A percentile compares a stretch with the other conserved stretches of the same genome.
These are phyloP conservation scores for Paramecium primaurelia DNA, from an alignment of 73 alveolate genomes.

Conservation along the genomic window DNA sequence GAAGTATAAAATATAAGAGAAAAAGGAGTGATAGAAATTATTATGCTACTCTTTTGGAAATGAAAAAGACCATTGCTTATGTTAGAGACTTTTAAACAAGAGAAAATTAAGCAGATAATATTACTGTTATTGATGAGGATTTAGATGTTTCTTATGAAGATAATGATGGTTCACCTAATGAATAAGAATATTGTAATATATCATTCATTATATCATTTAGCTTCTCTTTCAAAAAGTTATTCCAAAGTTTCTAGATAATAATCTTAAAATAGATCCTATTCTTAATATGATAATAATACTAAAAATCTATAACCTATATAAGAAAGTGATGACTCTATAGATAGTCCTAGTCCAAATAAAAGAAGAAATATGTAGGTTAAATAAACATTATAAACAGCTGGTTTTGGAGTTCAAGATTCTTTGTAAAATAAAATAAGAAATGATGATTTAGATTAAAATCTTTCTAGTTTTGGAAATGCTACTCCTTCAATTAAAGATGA, in stretches of 20 bases:
- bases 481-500: background rate
- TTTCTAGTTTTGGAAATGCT: background rate
- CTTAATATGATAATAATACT: background rate
- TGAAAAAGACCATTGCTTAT: background rate
- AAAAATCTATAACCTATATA: background rate
- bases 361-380: background rate
- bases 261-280: background rate
- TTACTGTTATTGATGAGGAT: background rate
- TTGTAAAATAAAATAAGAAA: background rate
- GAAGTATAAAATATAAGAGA: background rate
- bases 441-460: background rate
- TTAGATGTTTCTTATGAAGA: background rate
- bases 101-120: background rate
- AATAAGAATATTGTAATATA: background rate
- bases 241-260: background rate
- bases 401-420: slow-evolving; percentile 29
- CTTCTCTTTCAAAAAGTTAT: background rate
- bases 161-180: background rate
- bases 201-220: background rate
- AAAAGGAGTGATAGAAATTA: background rate
- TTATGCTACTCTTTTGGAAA: background rate
- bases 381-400: slow-evolving; percentile 30
- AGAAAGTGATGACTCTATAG: slow-evolving; percentile 20
- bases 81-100: background rate
- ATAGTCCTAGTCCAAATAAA: background rate